These are phyloP conservation scores for Suillus discolor DNA, from an alignment of 768 basidiomycete genomes.

Conservation along the genomic window DNA sequence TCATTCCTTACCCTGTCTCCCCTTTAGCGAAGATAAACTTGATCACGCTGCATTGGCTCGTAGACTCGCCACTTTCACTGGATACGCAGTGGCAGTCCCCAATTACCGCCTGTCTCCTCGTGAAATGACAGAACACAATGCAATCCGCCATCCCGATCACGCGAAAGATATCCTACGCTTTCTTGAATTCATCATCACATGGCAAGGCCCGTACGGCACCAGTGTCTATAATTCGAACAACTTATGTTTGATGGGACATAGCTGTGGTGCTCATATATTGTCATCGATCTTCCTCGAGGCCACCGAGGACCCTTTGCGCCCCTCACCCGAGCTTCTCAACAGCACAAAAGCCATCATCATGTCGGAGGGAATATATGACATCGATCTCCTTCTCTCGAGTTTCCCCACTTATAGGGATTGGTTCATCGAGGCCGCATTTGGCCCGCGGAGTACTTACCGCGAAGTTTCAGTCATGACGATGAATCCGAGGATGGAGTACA, in stretches of 20 bases:
- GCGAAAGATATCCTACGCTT: conserved; percentile 65
- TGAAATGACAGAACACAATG: conserved; percentile 35
- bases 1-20: conserved; percentile 7
- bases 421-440: conserved; percentile 74
- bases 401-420: conserved; percentile 70
- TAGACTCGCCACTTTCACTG: conserved; percentile 49
- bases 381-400: conserved; percentile 60
- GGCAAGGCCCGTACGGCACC: conserved; percentile 30
- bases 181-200: conserved; percentile 56
- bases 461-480: conserved; percentile 48
- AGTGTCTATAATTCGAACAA: conserved; percentile 40
- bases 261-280: conserved; percentile 83
- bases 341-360: conserved; percentile 57
- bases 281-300: conserved; percentile 64
- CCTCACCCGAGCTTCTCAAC: conserved; percentile 42
- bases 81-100: conserved; percentile 64
- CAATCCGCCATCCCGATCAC: conserved; percentile 69
- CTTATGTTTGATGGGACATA: conserved; percentile 74
- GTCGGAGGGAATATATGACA: conserved; percentile 81
- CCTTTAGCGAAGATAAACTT: conserved; percentile 69
- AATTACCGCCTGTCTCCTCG: conserved; percentile 75
- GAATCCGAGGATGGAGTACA: conserved; percentile 35
- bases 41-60: conserved; percentile 58
- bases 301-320: conserved; percentile 41
- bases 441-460: conserved; percentile 48